Conservation (phyloP, 169 alveolate species). For the Perkinsus marinus region DNA sequence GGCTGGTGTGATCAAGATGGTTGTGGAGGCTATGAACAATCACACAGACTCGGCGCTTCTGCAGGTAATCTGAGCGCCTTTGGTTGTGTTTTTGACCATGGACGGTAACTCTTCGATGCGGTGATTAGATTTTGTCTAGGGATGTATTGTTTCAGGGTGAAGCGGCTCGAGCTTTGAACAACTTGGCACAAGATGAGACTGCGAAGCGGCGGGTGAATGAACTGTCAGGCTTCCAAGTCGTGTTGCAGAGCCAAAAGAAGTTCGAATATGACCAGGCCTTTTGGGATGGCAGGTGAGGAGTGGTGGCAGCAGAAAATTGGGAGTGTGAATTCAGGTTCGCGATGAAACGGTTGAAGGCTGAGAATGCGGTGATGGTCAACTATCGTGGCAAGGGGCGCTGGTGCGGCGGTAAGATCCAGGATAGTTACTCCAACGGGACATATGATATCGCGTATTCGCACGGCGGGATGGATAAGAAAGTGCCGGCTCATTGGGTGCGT, state of each 20-base stretch:
- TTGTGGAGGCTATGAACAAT: constrained; percentile 10
- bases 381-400: constrained; percentile 14
- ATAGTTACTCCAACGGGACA: constrained; percentile 21
- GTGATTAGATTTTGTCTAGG: no score
- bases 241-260: constrained; percentile 23
- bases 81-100: no score
- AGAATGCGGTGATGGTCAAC: constrained; percentile 18
- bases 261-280: constrained; percentile 17
- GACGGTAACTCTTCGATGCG: no score
- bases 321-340: constrained; percentile 6
- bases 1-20: constrained; percentile 13
- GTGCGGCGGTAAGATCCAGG: constrained; percentile 10
- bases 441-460: constrained; percentile 22
- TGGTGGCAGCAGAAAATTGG: not conserved
- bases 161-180: constrained; percentile 28
- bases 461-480: constrained; percentile 24
- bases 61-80: not conserved
- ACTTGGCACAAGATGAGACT: not conserved
- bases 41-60: constrained; percentile 17
- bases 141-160: constrained; percentile 14
- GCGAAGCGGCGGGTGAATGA: not conserved
- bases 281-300: constrained; percentile 16
- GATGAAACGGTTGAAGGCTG: constrained; percentile 8
- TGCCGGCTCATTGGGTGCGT: constrained; percentile 21
- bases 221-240: constrained; percentile 15